These are phyloP conservation scores for Hypoxylon sp. DNA, from an alignment of 2,329 filamentous ascomycete species.

Conservation along the genomic window DNA sequence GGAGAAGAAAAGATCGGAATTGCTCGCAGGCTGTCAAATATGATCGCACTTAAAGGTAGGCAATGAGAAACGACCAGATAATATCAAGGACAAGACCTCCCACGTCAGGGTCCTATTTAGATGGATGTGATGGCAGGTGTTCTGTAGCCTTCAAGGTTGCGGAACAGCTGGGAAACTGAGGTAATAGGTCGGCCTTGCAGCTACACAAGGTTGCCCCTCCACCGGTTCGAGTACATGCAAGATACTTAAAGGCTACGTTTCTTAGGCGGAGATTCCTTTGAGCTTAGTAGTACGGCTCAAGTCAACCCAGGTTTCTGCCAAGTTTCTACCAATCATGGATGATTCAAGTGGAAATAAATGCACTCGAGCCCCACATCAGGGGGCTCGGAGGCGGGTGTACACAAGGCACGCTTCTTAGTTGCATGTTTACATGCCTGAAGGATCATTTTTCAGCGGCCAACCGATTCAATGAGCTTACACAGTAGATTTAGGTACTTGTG, in stretches of 20 bases:
- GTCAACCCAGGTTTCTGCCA: not conserved
- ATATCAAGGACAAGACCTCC: not conserved
- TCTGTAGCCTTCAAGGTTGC: conserved; percentile 28
- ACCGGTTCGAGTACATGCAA: conserved; percentile 4
- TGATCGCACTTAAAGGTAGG: not conserved
- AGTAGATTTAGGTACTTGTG: not conserved
- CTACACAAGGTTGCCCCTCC: conserved; percentile 36
- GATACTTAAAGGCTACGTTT: not conserved
- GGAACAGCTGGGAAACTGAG: not conserved
- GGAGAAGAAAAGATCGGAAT: not conserved
- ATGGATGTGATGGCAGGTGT: not conserved
- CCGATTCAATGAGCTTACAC: not conserved
- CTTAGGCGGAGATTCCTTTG: not conserved
- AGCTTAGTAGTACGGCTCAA: not conserved
- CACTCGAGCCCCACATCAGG: not conserved
- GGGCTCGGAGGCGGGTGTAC: no score
- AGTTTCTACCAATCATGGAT: no score
- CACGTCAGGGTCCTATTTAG: not conserved
- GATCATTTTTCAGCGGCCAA: not conserved
- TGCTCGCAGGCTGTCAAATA: not conserved
- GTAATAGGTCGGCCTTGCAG: not conserved
- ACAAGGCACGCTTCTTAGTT: no score
- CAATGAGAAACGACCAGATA: not conserved
- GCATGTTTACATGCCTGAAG: not conserved
- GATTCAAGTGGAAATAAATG: no score